Evolutionary conservation across 1,284 basidiomycete genomes (phyloP).

Genomic region (Termitomyces sp.): DNA sequence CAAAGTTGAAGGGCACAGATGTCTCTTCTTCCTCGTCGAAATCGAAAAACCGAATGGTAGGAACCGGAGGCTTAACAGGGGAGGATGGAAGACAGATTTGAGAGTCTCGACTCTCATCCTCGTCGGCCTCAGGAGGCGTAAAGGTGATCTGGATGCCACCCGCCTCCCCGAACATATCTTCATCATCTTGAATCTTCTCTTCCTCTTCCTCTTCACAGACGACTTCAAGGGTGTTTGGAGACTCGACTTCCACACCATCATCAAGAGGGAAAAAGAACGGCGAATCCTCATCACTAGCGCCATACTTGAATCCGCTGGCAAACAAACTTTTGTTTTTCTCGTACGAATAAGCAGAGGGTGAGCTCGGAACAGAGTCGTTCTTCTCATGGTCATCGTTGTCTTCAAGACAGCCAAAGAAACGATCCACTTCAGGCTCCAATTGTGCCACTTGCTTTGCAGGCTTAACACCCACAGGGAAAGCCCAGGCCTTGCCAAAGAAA

Average conservation of each 20-base stretch:
- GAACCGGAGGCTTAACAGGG: conserved; percentile 12
- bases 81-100: conserved; percentile 12
- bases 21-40: conserved; percentile 28
- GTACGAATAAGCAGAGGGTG: conserved; percentile 34
- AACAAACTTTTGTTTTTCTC: conserved; percentile 58
- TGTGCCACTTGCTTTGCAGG: conserved; percentile 19
- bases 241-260: conserved; percentile 45
- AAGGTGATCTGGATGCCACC: conserved; percentile 70
- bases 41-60: conserved; percentile 22
- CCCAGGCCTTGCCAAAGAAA: conserved; percentile 74
- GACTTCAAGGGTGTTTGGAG: conserved; percentile 28
- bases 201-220: conserved; percentile 45
- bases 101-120: conserved; percentile 17
- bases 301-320: conserved; percentile 42
- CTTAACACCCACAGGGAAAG: conserved; percentile 49
- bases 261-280: conserved; percentile 39
- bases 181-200: conserved; percentile 29
- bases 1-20: conserved; percentile 35
- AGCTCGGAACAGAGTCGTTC: conserved; percentile 36
- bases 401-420: conserved; percentile 71
- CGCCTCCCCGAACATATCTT: conserved; percentile 40
- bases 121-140: conserved; percentile 44
- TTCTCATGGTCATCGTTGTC: conserved; percentile 40
- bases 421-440: conserved; percentile 45
- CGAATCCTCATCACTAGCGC: conserved; percentile 28